Evolutionary conservation across 495 filamentous ascomycete genomes (phyloP), one percentile per base, ranked within the genome.

Genomic region (Aspergillus nanangensis): DNA sequence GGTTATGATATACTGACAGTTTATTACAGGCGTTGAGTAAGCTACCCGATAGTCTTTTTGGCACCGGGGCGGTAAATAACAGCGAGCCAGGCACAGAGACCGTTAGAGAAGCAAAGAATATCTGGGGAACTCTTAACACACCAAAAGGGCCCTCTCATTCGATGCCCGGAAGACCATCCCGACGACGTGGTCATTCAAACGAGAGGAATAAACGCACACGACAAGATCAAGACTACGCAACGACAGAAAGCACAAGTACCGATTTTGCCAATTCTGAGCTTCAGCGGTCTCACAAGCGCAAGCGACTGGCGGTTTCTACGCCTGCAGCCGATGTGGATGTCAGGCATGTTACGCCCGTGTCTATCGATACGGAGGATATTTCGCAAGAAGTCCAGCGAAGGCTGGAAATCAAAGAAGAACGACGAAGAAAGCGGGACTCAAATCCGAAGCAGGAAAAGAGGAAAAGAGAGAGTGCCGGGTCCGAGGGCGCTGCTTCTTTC

Each of bases 341-440:
- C 20, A 20, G 47, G 19, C 44, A 51, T 33, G 49, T 41, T 24
- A 54, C 55, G 13, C 55, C 62, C 0, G 50, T 61, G 3, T 52
- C 63, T 15, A 19, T 53, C n/a, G 67, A 69, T n/a, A 71, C 67
- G 20, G 71, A 74, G 40, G 71, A 74, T 40, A 74, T 74, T 24
- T 74, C 71, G 0, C 64, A 61, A 17, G 69, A 72, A 29, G 71
- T 74, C 3, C 66, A 69, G 43, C 58, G 66, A 27, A 55, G 71
- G 24, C 48, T 74, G 7, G 45, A 52, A 9, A 70, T 72, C 37
- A 66, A 64, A 37, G 67, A 72, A 33, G 64, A 69, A 41, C 47
- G 48, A 2, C 65, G 69, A 0, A 53, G 52, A 8, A 66, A 56
- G 41, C 54, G 58, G n/a, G n/a, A n/a, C n/a, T n/a, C 25, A 32